These are phyloP conservation scores for Kluyveromyces sp. DNA, from an alignment of 1,139 yeast genomes.

Conservation along the genomic window DNA sequence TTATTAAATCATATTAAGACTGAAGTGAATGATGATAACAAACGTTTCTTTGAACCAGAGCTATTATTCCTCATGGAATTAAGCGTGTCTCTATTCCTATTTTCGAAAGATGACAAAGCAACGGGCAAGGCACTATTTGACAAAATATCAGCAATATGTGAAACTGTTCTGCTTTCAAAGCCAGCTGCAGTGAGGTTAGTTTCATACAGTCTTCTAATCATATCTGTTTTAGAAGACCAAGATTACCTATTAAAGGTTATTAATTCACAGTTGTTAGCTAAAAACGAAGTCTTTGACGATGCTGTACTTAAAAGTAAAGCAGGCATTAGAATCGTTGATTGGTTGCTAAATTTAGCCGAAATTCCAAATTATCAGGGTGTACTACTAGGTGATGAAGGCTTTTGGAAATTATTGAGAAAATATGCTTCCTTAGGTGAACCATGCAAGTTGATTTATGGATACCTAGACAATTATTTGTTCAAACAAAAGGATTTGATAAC, in stretches of 20 bases:
- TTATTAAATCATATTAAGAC: constrained; percentile 28
- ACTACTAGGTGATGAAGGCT: constrained; percentile 40
- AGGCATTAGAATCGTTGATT: constrained; percentile 46
- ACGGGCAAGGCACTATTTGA: constrained; percentile 20
- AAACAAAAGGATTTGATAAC: constrained; percentile 36
- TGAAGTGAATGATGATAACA: constrained; percentile 27
- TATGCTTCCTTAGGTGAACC: constrained; percentile 50
- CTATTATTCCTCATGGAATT: constrained; percentile 49
- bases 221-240: constrained; percentile 17
- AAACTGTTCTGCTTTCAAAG: constrained; percentile 17
- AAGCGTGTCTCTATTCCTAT: constrained; percentile 42
- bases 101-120: constrained; percentile 36
- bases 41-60: constrained; percentile 47
- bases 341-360: constrained; percentile 45
- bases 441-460: constrained; percentile 43
- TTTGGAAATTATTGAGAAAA: constrained; percentile 56
- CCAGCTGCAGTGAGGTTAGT: constrained; percentile 21
- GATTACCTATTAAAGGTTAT: constrained; percentile 17
- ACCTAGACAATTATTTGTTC: constrained; percentile 40
- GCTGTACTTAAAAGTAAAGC: constrained; percentile 31
- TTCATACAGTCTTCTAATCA: constrained; percentile 26
- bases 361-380: constrained; percentile 42
- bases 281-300: constrained; percentile 27
- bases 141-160: constrained; percentile 16
- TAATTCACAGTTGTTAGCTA: constrained; percentile 22